phyloP scores from a whole-genome alignment of 2,329 filamentous ascomycete genomes.

The Myotisia sp. region DNA sequence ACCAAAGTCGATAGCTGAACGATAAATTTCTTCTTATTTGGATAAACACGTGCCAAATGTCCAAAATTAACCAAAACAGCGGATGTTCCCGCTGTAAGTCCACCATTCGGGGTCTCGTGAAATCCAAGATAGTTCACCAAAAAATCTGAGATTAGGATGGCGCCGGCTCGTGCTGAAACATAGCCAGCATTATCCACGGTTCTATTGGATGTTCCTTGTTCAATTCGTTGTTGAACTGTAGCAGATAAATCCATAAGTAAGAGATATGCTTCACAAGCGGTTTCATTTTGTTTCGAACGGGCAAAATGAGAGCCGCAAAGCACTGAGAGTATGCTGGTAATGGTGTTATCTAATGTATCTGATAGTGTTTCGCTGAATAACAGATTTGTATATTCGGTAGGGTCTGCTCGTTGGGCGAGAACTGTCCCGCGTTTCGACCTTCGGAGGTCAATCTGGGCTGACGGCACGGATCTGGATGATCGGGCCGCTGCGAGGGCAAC shows the following conservation, averaged over 20 bases:
- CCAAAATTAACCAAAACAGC: constrained; percentile 17
- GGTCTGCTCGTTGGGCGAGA: neutral
- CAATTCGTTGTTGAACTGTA: constrained; percentile 8
- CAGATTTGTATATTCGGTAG: neutral
- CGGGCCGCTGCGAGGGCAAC: constrained; percentile 3
- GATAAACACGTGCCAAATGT: constrained; percentile 18
- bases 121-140: constrained; percentile 6
- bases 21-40: constrained; percentile 19
- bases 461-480: neutral
- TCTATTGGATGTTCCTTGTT: constrained; percentile 1
- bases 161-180: constrained; percentile 8
- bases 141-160: constrained; percentile 12
- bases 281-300: neutral
- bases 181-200: neutral
- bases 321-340: constrained; percentile 12
- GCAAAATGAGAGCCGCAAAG: constrained; percentile 10
- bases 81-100: neutral
- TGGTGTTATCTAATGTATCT: constrained; percentile 11
- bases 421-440: constrained; percentile 1
- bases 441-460: neutral
- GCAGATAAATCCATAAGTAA: constrained; percentile 7
- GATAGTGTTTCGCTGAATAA: constrained; percentile 2
- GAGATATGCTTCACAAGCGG: constrained; percentile 8
- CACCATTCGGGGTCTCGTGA: neutral
- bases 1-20: constrained; percentile 24